phyloP scores from a whole-genome alignment of 148 eudicot genomes.

The Talinum fruticosum region DNA sequence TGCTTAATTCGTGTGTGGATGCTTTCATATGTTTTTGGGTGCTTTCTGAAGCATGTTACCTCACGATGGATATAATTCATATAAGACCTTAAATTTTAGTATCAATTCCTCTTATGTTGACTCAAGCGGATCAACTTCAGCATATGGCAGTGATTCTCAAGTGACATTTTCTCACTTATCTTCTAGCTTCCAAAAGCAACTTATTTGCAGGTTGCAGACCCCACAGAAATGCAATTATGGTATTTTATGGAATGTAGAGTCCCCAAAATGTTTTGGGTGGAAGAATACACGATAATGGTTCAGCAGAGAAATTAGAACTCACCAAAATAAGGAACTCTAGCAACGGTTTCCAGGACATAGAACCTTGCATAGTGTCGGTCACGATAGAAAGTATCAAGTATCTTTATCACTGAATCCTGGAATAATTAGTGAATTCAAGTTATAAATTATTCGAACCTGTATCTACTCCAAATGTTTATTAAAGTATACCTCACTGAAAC shows the following conservation, averaged over 20 bases:
- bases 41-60: not conserved
- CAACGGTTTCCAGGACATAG: slow-evolving; percentile 93
- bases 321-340: slow-evolving; percentile 99
- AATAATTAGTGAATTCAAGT: slow-evolving; percentile 25
- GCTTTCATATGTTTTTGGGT: not conserved
- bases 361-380: slow-evolving; percentile 88
- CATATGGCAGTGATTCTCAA: not conserved
- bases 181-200: not conserved
- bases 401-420: slow-evolving; percentile 93
- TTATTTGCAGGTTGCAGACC: not conserved
- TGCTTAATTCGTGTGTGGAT: not conserved
- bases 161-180: slow-evolving; percentile 4
- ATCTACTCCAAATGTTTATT: not conserved
- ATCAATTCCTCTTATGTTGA: not conserved
- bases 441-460: not conserved
- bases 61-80: not conserved
- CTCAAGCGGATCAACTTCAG: not conserved
- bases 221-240: not conserved
- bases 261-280: not conserved
- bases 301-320: slow-evolving; percentile 33
- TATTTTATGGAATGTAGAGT: slow-evolving; percentile 1
- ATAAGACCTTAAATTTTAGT: not conserved
- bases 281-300: slow-evolving; percentile 1
- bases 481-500: slow-evolving; percentile 7
- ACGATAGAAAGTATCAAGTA: slow-evolving; percentile 82